Percentiles rank a stretch among this genome's conserved stretches.
phyloP scores from a whole-genome alignment of 371 early-diverging fungal genomes.

The Mortierella sp. region DNA sequence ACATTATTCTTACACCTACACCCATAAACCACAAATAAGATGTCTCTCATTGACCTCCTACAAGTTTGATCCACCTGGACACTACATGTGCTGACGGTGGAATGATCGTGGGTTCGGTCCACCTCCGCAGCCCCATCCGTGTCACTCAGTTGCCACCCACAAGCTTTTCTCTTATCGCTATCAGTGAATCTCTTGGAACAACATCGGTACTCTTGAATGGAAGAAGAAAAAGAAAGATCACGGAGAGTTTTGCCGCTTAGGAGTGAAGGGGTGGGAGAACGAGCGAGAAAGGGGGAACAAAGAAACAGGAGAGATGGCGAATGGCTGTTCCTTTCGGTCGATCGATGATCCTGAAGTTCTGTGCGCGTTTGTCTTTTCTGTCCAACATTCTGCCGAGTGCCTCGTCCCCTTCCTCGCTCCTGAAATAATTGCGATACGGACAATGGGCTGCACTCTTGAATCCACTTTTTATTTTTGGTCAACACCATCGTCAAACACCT shows the following conservation, averaged over 20 bases:
- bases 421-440: background rate
- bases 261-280: background rate
- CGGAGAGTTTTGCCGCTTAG: background rate
- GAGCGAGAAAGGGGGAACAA: background rate
- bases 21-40: too few relatives aligned
- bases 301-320: background rate
- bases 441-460: background rate
- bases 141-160: too few relatives aligned
- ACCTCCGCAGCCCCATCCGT: too few relatives aligned
- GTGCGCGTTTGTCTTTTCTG: background rate
- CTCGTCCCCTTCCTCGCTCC: background rate
- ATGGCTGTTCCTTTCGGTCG: background rate
- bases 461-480: background rate
- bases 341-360: background rate
- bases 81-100: too few relatives aligned
- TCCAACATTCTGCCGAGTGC: background rate
- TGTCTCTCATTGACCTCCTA: too few relatives aligned
- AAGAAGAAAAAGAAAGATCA: background rate
- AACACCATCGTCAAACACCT: background rate
- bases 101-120: too few relatives aligned
- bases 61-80: too few relatives aligned
- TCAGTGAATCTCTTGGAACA: background rate
- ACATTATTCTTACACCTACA: too few relatives aligned
- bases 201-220: background rate
- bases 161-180: too few relatives aligned